These are phyloP conservation scores for Stephania yunnanensis DNA, from an alignment of 164 flowering plant genomes.

Conservation along the genomic window DNA sequence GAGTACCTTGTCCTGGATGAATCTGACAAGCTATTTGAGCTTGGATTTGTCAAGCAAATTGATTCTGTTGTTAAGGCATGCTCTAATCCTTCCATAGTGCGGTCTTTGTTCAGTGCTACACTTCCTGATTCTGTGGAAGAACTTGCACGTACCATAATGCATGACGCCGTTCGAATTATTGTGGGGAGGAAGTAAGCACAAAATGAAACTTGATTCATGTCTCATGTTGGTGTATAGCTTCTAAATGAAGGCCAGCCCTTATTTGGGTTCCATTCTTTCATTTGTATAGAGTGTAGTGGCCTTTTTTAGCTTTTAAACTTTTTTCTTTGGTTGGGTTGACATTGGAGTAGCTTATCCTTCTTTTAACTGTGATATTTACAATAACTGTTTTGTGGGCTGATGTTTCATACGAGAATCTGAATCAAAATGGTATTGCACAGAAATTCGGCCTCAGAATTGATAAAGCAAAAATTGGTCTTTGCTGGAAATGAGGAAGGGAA, in stretches of 20 bases:
- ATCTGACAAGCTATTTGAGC: constrained; percentile 92
- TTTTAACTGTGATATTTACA: not conserved
- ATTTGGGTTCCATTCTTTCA: not conserved
- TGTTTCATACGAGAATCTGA: not conserved
- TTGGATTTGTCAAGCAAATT: constrained; percentile 76
- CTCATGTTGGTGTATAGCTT: not conserved
- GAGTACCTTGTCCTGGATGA: constrained; percentile 92
- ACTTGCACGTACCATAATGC: constrained; percentile 94
- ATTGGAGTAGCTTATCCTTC: too few species aligned
- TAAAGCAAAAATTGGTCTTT: constrained; percentile 79
- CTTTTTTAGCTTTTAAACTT: not conserved
- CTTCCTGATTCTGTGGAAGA: constrained; percentile 94
- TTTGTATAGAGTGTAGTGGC: not conserved
- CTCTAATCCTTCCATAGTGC: constrained; percentile 81
- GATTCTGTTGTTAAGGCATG: constrained; percentile 91
- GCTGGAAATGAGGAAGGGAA: constrained; percentile 96
- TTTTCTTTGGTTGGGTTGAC: too few species aligned
- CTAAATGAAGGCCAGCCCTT: not conserved
- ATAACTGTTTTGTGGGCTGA: not conserved
- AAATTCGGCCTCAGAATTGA: constrained; percentile 78
- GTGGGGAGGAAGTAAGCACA: constrained; percentile 86
- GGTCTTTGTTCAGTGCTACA: constrained; percentile 91
- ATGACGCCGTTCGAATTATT: constrained; percentile 92
- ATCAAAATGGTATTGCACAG: constrained; percentile 29
- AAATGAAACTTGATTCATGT: not conserved